phyloP scores from a whole-genome alignment of 176 grass and related monocot species.

The Rhynchospora breviuscula region DNA sequence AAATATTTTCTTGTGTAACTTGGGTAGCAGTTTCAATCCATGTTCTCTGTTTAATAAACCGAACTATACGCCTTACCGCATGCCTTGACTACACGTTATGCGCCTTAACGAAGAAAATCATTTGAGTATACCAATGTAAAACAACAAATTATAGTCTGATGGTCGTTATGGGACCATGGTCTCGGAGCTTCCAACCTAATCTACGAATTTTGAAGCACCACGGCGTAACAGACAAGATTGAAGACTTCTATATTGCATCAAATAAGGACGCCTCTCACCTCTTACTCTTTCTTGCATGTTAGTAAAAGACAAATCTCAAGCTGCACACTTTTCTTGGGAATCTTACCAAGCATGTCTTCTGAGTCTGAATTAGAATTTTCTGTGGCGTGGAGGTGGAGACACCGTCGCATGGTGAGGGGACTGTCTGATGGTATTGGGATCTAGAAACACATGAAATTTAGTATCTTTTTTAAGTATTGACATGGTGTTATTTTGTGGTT shows the following conservation, averaged over 20 bases:
- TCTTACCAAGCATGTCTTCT: conserved; percentile 17
- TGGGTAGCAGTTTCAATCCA: too few relatives aligned
- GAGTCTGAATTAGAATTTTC: not conserved
- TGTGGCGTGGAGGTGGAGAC: conserved; percentile 10
- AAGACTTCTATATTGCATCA: not conserved
- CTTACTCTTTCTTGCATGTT: conserved; percentile 17
- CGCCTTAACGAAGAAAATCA: not conserved
- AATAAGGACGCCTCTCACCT: not conserved
- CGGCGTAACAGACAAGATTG: conserved; percentile 11
- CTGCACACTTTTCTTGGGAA: conserved; percentile 11
- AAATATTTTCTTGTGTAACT: too few relatives aligned
- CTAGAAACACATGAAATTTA: not conserved
- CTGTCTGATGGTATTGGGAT: not conserved
- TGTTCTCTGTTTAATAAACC: too few relatives aligned
- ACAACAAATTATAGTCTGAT: not conserved
- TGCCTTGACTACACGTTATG: not conserved
- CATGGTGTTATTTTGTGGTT: not conserved
- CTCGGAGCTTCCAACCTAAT: not conserved
- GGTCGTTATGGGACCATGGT: not conserved
- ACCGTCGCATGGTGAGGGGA: not conserved
- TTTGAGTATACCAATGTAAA: not conserved
- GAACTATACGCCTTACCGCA: too few relatives aligned
- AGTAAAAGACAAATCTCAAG: conserved; percentile 25
- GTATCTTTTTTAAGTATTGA: not conserved
- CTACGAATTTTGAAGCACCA: not conserved